phyloP scores from a whole-genome alignment of 345 rosid genomes.

The Populus tremula region DNA sequence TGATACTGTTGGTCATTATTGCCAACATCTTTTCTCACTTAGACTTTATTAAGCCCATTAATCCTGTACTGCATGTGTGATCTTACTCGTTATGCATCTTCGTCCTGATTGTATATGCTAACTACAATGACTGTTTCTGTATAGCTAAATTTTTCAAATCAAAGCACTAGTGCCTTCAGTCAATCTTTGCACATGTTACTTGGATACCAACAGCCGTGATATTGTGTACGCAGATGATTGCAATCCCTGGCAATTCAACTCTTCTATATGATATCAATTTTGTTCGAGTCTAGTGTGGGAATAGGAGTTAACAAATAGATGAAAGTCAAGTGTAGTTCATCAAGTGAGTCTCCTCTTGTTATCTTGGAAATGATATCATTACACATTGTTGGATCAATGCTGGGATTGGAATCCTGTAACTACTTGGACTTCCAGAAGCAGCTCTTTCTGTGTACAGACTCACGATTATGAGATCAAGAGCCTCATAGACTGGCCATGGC shows the following conservation, averaged over 20 bases:
- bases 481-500: not conserved
- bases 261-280: constrained; percentile 79
- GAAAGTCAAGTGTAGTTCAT: not conserved
- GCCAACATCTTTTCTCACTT: not conserved
- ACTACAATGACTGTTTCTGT: not conserved
- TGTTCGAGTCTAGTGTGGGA: constrained; percentile 71
- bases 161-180: no score
- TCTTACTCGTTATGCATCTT: not conserved
- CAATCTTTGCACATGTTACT: not conserved
- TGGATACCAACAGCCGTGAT: constrained; percentile 6
- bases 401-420: not conserved
- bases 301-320: constrained; percentile 29
- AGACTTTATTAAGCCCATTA: not conserved
- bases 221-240: constrained; percentile 65
- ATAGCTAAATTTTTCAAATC: not conserved
- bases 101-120: not conserved
- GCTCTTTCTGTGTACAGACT: not conserved
- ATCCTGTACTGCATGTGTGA: not conserved
- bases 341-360: constrained; percentile 18
- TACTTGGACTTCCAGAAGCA: not conserved
- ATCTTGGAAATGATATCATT: constrained; percentile 1
- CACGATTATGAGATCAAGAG: not conserved
- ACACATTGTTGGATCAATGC: not conserved
- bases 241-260: constrained; percentile 95
- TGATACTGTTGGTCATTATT: not conserved